Base-by-base conservation (phyloP, 2,329 filamentous ascomycete genomes). In the Rhynchosporium graminicola region DNA sequence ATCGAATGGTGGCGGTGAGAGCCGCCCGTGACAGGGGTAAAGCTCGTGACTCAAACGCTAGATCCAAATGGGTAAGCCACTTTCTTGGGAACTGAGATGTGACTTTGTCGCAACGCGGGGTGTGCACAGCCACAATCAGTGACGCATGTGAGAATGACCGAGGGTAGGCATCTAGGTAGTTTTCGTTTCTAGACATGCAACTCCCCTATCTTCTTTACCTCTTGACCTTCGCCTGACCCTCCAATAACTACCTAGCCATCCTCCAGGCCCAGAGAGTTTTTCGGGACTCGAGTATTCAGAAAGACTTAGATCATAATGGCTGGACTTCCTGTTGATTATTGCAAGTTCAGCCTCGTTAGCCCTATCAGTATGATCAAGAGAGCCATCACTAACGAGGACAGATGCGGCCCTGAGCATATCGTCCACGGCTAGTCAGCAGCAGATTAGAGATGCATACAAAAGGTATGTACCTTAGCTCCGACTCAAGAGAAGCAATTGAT, bases 401-500 rank as follows among this genome's bases (percentile, higher is more conserved):
- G 90, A 94, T 78, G 86, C 83, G 57, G 83, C 90, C 67, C 87
- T 97, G 56, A 89, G 89, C 67, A 77, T 97, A 64, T 75, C 87
- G 57, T 83, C 91, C 42, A 88, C 83, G 69, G 92, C 94, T 40
- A 89, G 87, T 0, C 85, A 87, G 63, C 87, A 92, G 72, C 90
- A 98, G 75, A 88, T 99, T 74, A 90, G 94, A 70, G 90, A 91
- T 81, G 95, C 93, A 57, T 99, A 98, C 82, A 99, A 99, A 76
- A 89, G 89, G 89, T 91, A 70, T 43, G 68, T 46, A 7, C 42
- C 7, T 55, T 13, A 56, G 33, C 36, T 33, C 28, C 20, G 29
- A 26, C 33, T n/a, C 26, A 13, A 38, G 12, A 2, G 5, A 2
- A 9, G 20, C 12, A 13, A 20, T 6, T n/a, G 3, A 20, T 56